A percentile compares a stretch with the other conserved stretches of the same genome.
phyloP scores from a whole-genome alignment of 805 yeast species.

The Cyberlindnera japonica region DNA sequence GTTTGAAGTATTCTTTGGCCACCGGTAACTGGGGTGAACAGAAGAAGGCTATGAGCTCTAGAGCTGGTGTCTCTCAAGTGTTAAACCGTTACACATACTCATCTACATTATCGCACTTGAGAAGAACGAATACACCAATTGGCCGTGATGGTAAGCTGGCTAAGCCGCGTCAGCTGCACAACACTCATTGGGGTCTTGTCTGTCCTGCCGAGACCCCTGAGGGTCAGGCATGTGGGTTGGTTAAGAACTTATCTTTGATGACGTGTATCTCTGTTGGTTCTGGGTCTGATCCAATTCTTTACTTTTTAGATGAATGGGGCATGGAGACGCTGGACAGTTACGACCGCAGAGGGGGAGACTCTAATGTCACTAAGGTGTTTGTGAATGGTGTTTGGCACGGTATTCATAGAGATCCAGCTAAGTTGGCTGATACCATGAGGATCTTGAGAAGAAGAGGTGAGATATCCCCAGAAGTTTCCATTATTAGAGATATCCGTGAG shows the following conservation, averaged over 20 bases:
- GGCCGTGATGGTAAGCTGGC: constrained; percentile 99
- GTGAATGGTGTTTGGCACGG: constrained; percentile 99
- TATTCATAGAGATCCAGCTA: constrained; percentile 94
- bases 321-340: constrained; percentile 97
- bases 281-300: constrained; percentile 90
- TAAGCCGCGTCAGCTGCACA: constrained; percentile 97
- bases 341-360: constrained; percentile 85
- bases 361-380: constrained; percentile 91
- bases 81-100: constrained; percentile 96
- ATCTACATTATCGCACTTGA: constrained; percentile 95
- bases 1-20: constrained; percentile 94
- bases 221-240: constrained; percentile 99
- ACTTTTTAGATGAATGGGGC: constrained; percentile 98
- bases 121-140: constrained; percentile 98
- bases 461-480: constrained; percentile 92
- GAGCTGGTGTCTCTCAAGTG: constrained; percentile 99
- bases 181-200: constrained; percentile 99
- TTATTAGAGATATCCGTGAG: constrained; percentile 95
- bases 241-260: constrained; percentile 93
- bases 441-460: constrained; percentile 92
- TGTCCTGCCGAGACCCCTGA: constrained; percentile 99
- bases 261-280: constrained; percentile 97
- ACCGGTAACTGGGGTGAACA: constrained; percentile 99
- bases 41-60: constrained; percentile 96
- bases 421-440: constrained; percentile 85